Evolutionary conservation across 1,139 yeast genomes (phyloP).

Genomic region (Lizanozyma gosingica): DNA sequence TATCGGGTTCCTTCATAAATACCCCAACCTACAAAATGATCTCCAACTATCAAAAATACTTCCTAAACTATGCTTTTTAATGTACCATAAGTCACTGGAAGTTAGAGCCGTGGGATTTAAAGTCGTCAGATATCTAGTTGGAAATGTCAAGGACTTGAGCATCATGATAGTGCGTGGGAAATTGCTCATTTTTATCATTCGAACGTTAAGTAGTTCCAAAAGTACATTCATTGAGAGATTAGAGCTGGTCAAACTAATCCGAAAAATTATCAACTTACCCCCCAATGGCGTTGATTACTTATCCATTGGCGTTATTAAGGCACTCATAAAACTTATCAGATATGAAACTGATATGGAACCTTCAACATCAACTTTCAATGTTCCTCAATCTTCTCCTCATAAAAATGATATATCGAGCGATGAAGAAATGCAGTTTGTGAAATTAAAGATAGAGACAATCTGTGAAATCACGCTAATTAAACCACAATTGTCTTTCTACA

Average conservation of each 20-base stretch:
- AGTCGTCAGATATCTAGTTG: conserved; percentile 56
- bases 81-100: conserved; percentile 50
- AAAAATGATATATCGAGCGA: background rate
- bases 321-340: conserved; percentile 52
- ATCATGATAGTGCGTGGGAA: conserved; percentile 38
- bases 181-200: conserved; percentile 54
- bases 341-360: conserved; percentile 69
- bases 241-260: conserved; percentile 67
- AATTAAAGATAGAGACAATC: conserved; percentile 10
- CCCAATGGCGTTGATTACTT: conserved; percentile 49
- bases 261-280: conserved; percentile 47
- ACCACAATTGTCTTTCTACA: conserved; percentile 47
- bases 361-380: conserved; percentile 50
- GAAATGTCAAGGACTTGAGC: conserved; percentile 42
- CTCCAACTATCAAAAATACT: conserved; percentile 56
- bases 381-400: conserved; percentile 12
- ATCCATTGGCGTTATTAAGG: conserved; percentile 59
- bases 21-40: conserved; percentile 60
- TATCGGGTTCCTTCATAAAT: conserved; percentile 43
- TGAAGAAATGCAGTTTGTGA: background rate
- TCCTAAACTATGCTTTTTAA: conserved; percentile 49
- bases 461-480: conserved; percentile 57
- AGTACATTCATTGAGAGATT: conserved; percentile 56
- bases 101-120: conserved; percentile 73
- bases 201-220: conserved; percentile 47